phyloP scores from a whole-genome alignment of 2,329 filamentous ascomycete species.

The Diplodia seriata region DNA sequence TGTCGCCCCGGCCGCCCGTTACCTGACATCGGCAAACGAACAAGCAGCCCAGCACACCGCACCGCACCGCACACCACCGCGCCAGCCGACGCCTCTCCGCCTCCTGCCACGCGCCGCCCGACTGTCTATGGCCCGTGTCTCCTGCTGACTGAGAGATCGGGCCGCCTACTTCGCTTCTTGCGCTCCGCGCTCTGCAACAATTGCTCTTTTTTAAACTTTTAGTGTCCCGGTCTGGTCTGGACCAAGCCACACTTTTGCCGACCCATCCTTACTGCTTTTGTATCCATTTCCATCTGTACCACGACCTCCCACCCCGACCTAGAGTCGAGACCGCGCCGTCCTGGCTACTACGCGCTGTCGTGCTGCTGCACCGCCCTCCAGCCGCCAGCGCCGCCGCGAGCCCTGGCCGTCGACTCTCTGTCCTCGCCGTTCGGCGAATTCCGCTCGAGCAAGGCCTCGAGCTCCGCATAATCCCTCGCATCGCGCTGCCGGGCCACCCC shows the following conservation, averaged over 20 bases:
- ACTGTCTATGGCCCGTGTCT: constrained; percentile 10
- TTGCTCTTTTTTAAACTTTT: constrained; percentile 36
- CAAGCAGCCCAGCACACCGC: not conserved
- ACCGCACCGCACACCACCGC: not conserved
- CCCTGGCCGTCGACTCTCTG: not conserved
- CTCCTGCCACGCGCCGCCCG: not conserved
- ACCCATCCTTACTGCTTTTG: constrained; percentile 29
- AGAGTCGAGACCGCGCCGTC: not conserved
- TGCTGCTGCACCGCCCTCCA: not conserved
- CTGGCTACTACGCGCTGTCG: not conserved
- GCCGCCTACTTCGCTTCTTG: constrained; percentile 47
- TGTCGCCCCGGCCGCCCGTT: constrained; percentile 18
- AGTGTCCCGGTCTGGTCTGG: constrained; percentile 21
- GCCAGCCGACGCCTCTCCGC: not conserved
- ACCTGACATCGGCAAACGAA: not conserved
- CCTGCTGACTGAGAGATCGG: not conserved
- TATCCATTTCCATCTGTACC: constrained; percentile 22
- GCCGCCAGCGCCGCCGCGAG: not conserved
- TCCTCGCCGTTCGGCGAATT: constrained; percentile 3
- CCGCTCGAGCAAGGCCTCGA: constrained; percentile 17
- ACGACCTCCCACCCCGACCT: not conserved
- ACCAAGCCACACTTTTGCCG: constrained; percentile 22
- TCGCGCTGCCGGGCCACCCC: not conserved
- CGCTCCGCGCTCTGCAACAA: constrained; percentile 49
- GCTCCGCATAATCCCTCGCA: not conserved